Base-by-base conservation (phyloP, 163 green algal species). In the Coccomyxa subellipsoidea region DNA sequence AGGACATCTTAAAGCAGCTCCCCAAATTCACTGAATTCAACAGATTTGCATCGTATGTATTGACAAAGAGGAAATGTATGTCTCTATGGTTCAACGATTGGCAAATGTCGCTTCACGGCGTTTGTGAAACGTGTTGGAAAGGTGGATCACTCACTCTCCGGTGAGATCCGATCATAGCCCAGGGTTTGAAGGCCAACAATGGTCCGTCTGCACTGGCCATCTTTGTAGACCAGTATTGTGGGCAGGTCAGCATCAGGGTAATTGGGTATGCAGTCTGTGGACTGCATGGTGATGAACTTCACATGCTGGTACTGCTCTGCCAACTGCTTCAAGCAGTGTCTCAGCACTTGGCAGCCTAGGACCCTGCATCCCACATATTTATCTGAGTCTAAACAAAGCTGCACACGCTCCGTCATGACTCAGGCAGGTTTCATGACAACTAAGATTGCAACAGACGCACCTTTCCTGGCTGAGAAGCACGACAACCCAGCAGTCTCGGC, bases 161-260 rank as follows among this genome's bases (percentile, higher is more conserved):
- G 94, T n/a, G 89, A 95, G 35, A 88, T 89, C 10, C 86, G 75
- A 32, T 81, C 78, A 0, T 94, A 94, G 0, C 95, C 96, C 84
- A 97, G 96, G 32, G 81, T 77, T 2, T 34, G 35, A 70, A 97
- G 66, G 2, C 94, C 93, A 80, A 94, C 90, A 34, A 98, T 73
- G 37, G 90, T 92, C 77, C 93, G 87, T 47, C 89, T 78, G 84
- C 94, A 94, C 69, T 89, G 83, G 9, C 81, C 84, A 83, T 95
- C 88, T 40, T 92, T 85, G 90, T 98, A 99, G 2, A 98, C 66
- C 77, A 99, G 89, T 83, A 98, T 40, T 21, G 96, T 98, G 37
- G 96, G 96, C 80, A 98, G 81, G 88, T 97, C 95, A 3, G 84
- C 66, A 81, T 99, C 95, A 8, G 96, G 96, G 87, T 98, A 98